A percentile compares a stretch with the other conserved stretches of the same genome.
phyloP scores from a whole-genome alignment of 2,329 filamentous ascomycete species.

The Cryphonectria carpinicola region DNA sequence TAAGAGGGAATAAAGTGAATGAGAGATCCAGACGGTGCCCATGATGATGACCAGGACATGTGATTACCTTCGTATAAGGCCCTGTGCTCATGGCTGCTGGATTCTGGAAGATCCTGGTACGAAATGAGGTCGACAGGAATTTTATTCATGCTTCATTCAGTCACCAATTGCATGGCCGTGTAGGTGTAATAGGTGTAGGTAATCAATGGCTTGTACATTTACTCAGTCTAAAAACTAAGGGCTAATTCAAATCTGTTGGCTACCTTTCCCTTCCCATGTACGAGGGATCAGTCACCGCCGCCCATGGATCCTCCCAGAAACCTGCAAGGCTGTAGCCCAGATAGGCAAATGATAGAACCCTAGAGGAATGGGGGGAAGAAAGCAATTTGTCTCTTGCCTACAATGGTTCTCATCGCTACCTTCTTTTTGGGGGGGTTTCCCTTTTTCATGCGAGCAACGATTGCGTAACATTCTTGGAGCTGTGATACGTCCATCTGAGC shows the following conservation, averaged over 20 bases:
- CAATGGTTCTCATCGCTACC: background rate
- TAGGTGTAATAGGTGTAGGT: background rate
- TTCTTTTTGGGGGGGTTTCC: background rate
- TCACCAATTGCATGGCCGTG: background rate
- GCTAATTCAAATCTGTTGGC: too few species aligned
- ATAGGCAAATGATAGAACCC: background rate
- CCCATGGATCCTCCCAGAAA: background rate
- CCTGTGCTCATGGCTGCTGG: background rate
- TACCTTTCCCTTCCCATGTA: background rate
- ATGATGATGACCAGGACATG: background rate
- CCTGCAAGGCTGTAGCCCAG: background rate
- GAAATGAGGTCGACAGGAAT: background rate
- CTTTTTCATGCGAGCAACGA: constrained; percentile 9
- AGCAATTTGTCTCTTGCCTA: background rate
- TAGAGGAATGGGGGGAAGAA: background rate
- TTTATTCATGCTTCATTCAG: background rate
- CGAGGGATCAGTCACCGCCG: background rate
- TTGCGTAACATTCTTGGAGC: constrained; percentile 6
- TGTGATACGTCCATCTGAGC: constrained; percentile 17
- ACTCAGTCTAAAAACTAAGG: background rate
- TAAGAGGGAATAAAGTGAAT: background rate
- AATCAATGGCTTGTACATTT: background rate
- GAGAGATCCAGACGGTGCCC: background rate
- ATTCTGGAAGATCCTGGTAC: background rate
- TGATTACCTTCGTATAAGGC: background rate